Evolutionary conservation across 2,329 filamentous ascomycete genomes (phyloP).

Genomic region (Ophiobolus disseminans): DNA sequence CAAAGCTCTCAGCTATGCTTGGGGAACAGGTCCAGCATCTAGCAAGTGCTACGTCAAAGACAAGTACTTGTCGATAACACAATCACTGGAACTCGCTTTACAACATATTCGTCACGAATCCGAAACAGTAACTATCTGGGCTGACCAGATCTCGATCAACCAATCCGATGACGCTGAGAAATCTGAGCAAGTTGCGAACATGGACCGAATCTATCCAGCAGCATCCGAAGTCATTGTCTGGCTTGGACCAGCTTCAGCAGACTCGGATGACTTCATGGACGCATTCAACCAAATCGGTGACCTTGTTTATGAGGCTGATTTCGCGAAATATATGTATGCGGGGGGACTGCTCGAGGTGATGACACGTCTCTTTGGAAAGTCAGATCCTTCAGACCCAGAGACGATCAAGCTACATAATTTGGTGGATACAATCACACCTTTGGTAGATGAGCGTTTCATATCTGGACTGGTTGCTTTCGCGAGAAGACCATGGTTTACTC

Average conservation of each 20-base stretch:
- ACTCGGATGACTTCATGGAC: not conserved
- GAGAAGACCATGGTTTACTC: not conserved
- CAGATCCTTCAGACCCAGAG: not conserved
- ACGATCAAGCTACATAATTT: not conserved
- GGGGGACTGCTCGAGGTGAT: not conserved
- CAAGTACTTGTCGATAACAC: not conserved
- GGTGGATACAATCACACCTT: no score
- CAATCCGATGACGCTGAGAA: not conserved
- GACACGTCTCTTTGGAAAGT: no score
- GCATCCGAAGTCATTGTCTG: slow-evolving; percentile 4
- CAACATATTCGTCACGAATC: not conserved
- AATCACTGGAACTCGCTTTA: not conserved
- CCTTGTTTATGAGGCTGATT: not conserved
- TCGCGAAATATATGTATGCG: not conserved
- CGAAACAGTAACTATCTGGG: not conserved
- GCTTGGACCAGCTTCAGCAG: not conserved
- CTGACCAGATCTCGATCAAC: not conserved
- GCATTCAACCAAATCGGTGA: no score
- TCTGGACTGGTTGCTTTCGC: not conserved
- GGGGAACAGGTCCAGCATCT: not conserved
- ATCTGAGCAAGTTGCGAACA: not conserved
- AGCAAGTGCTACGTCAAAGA: not conserved
- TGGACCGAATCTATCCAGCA: not conserved
- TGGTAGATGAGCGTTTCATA: not conserved
- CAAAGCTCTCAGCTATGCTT: not conserved